Evolutionary conservation across 1,284 basidiomycete species (phyloP), one percentile per base, ranked within the genome.

Genomic region (Pterulicium gracile): DNA sequence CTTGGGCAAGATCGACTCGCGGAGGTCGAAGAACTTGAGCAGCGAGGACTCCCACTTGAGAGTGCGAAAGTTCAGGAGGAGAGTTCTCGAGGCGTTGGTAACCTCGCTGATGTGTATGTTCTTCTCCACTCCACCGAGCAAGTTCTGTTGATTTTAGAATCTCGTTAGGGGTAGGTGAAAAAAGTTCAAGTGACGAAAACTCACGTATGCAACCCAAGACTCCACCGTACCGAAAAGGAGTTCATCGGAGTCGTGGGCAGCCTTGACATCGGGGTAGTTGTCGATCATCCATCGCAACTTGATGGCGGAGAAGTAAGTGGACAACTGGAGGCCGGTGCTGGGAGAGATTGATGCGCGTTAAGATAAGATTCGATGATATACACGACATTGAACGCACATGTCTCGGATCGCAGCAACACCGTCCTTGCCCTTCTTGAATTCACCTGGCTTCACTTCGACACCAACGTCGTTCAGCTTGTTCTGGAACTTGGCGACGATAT

Each of bases 241-340:
- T 54, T 89, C 79, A 59, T 91, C 90, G 43, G 75, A 67, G 34
- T 88, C 81, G 61, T 94, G 84, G 0, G 95, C 94, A 50, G 78
- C 72, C 42, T 73, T 66, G 42, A 98, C 92, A 27, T 80, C 77
- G n/a, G 77, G 73, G 54, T 88, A 66, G 61, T 98, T 82, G 61
- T 95, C 88, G 51, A 96, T 78, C 86, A 98, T 92, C 95, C 95
- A 98, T 42, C 88, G 79, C 49, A 97, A 72, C 69, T 98, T 98
- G 65, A 95, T 85, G 2, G 88, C 93, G 5, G 92, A 94, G 66
- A 98, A 98, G 67, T 98, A 98, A 0, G 94, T 97, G 17, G 91
- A 95, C 17, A 98, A 69, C n/a, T 88, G 88, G 35, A 96, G 74
- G 27, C 92, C 93, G 41, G 91, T 96, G 47, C 87, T 92, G 48